These are phyloP conservation scores for Cinnamomum chago DNA, from an alignment of 164 flowering plant genomes.

Conservation along the genomic window DNA sequence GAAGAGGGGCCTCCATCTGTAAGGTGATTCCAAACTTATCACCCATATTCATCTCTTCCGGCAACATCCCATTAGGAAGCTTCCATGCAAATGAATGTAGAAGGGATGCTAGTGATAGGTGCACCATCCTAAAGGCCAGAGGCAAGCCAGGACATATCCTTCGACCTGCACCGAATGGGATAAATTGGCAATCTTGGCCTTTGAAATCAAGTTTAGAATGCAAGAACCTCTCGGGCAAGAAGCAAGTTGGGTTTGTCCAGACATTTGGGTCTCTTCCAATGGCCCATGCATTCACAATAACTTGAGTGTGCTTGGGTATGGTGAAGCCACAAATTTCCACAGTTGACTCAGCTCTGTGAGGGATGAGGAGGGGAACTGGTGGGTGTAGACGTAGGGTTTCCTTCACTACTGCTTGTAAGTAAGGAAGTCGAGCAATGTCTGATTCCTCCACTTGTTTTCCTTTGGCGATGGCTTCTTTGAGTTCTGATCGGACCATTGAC, in stretches of 20 bases:
- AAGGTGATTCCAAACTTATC: slow-evolving; percentile 9
- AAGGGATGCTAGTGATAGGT: slow-evolving; percentile 8
- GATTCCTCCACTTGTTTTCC: slow-evolving; percentile 3
- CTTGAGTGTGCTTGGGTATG: slow-evolving; percentile 7
- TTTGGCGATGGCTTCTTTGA: background rate
- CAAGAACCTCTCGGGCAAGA: slow-evolving; percentile 7
- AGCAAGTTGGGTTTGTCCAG: slow-evolving; percentile 2
- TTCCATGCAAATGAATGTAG: slow-evolving; percentile 8
- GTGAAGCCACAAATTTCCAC: background rate
- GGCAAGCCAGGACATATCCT: slow-evolving; percentile 12
- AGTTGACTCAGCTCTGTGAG: slow-evolving; percentile 2
- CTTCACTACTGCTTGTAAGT: slow-evolving; percentile 5
- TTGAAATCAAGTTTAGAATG: background rate
- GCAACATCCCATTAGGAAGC: slow-evolving; percentile 3
- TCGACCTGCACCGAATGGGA: slow-evolving; percentile 11
- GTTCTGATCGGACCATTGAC: slow-evolving; percentile 12
- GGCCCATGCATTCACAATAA: slow-evolving; percentile 10
- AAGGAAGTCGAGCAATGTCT: slow-evolving; percentile 2
- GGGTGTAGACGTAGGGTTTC: slow-evolving; percentile 9
- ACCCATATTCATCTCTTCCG: background rate
- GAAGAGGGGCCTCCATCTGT: slow-evolving; percentile 6
- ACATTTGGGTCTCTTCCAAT: background rate
- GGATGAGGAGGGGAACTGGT: slow-evolving; percentile 11
- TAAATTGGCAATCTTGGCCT: slow-evolving; percentile 3
- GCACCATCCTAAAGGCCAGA: slow-evolving; percentile 8